Conservation (phyloP, 2,329 filamentous ascomycete species). For the Aspergillus intermedius region DNA sequence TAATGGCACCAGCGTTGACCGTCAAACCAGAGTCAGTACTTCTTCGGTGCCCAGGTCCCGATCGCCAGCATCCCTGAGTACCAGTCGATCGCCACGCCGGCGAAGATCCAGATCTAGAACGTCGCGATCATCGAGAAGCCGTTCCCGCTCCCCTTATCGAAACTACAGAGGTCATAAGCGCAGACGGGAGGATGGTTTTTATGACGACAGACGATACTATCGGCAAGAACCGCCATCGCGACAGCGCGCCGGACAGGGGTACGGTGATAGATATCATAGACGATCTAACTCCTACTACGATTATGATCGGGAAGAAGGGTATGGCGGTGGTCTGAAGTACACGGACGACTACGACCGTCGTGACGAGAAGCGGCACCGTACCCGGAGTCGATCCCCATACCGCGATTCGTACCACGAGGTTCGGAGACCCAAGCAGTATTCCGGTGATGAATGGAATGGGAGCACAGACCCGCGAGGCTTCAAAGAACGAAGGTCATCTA, state of each 20-base stretch:
- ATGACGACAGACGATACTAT: constrained; percentile 26
- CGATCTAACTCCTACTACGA: constrained; percentile 43
- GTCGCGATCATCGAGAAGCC: constrained; percentile 25
- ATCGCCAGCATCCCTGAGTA: constrained; percentile 43
- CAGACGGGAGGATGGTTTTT: constrained; percentile 33
- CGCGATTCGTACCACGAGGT: constrained; percentile 37
- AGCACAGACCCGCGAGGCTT: constrained; percentile 23
- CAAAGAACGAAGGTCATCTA: constrained; percentile 45
- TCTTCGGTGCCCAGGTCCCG: constrained; percentile 37
- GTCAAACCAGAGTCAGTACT: constrained; percentile 70
- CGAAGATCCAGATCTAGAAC: constrained; percentile 41
- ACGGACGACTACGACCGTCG: constrained; percentile 45
- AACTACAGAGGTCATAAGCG: constrained; percentile 37
- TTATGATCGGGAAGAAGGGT: constrained; percentile 43
- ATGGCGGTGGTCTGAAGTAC: constrained; percentile 39
- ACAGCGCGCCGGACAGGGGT: constrained; percentile 26
- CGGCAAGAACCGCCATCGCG: constrained; percentile 27
- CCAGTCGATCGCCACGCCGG: constrained; percentile 54
- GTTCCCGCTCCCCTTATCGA: constrained; percentile 39
- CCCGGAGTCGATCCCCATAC: constrained; percentile 47
- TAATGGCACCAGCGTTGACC: constrained; percentile 84
- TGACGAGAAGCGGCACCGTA: constrained; percentile 51
- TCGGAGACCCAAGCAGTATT: constrained; percentile 33
- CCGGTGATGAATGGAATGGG: constrained; percentile 28
- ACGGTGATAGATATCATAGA: constrained; percentile 28